Conservation (phyloP, 768 basidiomycete genomes). For the Gloeopeniophorella convolvens region DNA sequence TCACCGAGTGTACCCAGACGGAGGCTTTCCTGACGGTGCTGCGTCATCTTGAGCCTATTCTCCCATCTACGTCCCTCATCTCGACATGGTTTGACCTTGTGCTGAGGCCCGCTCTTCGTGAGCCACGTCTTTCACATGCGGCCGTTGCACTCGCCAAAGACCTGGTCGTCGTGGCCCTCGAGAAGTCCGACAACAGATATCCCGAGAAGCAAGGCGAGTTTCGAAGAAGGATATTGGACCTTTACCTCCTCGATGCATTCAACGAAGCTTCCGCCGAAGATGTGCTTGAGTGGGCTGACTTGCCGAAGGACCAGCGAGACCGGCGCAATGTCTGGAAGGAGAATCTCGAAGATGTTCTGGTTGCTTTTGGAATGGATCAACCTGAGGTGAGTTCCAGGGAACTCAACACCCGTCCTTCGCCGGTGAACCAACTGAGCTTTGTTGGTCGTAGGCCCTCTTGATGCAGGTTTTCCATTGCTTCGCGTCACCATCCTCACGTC, state of each 20-base stretch:
- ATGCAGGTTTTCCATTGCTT: slow-evolving; percentile 62
- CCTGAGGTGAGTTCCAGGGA: slow-evolving; percentile 49
- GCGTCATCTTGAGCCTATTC: slow-evolving; percentile 51
- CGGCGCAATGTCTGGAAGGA: slow-evolving; percentile 62
- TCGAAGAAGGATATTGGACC: slow-evolving; percentile 59
- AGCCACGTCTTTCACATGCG: slow-evolving; percentile 55
- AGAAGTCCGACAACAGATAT: slow-evolving; percentile 37
- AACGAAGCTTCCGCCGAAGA: slow-evolving; percentile 72
- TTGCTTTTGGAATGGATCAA: slow-evolving; percentile 53
- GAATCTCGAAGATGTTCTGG: slow-evolving; percentile 71
- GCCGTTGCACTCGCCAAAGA: slow-evolving; percentile 65
- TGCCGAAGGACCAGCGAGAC: slow-evolving; percentile 56
- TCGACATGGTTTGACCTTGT: slow-evolving; percentile 79
- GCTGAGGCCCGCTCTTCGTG: slow-evolving; percentile 69
- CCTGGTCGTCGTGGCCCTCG: slow-evolving; percentile 57
- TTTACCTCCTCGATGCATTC: slow-evolving; percentile 71
- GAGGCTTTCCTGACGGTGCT: slow-evolving; percentile 65
- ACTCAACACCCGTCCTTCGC: neutral
- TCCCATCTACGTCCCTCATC: slow-evolving; percentile 61
- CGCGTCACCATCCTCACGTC: slow-evolving; percentile 48
- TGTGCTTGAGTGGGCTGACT: slow-evolving; percentile 64
- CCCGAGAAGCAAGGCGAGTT: slow-evolving; percentile 57
- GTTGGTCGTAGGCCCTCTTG: slow-evolving; percentile 52
- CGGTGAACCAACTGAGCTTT: neutral
- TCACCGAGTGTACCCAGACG: slow-evolving; percentile 51